Base-by-base conservation (phyloP, 345 rosid genomes). In the Camelina laxa region DNA sequence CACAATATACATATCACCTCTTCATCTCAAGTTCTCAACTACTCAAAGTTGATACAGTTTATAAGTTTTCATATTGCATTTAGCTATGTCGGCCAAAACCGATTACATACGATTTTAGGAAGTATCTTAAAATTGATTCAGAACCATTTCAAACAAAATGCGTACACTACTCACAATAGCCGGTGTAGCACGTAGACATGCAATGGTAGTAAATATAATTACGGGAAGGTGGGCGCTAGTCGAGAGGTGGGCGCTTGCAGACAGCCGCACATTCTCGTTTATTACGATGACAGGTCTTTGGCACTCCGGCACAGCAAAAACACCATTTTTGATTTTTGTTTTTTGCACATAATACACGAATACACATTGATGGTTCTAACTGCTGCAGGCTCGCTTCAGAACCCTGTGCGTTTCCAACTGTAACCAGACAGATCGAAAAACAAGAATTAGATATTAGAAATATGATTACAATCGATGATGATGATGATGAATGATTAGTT, bases 401-500 rank as follows among this genome's bases (percentile, higher is more conserved):
- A 11, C 47, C 45, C 12, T 60, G 30, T 60, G 65, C 65, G 30
- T 60, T 60, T 36, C 47, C 65, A 19, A 60, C 42, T 58, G 12
- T 6, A 36, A 11, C 9, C 13, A 36, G 4, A 36, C 8, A 31
- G 2, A 33, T 31, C 6, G 9, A 36, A 12, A 19, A 13, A 11
- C 24, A 12, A 9, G 9, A 33, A 33, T 6, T 2, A 13, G 33
- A 21, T 9, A 12, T 17, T 48, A 8, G 10, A 16, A 48, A 17
- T 17, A 48, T 17, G 19, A 17, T 48, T 48, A 17, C 53, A 17
- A 17, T 6, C 8, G 30, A 6, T 17, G 22, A 5, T 48, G 9
- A 7, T 47, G 20, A n/a, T 47, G 49, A 15, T 47, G 51, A 16
- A 48, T 48, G 3, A 9, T 48, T 20, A 17, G 21, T 48, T 8